phyloP scores from a whole-genome alignment of 306 rosid genomes.

The Neltuma alba region DNA sequence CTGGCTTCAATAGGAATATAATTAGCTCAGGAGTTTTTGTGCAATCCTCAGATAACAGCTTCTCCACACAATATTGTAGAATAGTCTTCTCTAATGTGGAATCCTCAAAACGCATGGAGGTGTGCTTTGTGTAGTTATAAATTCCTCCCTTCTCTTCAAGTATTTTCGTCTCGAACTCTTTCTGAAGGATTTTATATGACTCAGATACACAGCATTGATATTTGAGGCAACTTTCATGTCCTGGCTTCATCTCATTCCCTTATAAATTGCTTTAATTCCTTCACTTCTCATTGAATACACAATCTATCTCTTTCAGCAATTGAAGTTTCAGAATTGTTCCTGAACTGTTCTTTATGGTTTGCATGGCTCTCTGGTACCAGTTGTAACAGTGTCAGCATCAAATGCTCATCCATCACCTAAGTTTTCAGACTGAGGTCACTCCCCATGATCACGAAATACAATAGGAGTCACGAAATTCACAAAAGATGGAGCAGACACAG shows the following conservation, averaged over 20 bases:
- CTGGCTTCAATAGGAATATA: no score
- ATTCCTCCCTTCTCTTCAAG: background rate
- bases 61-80: no score
- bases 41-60: no score
- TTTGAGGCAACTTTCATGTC: background rate
- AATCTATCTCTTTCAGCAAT: background rate
- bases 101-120: no score
- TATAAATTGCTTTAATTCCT: background rate
- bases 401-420: background rate
- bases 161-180: no score
- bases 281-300: background rate
- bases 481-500: background rate
- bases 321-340: no score
- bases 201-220: background rate
- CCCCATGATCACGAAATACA: background rate
- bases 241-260: background rate
- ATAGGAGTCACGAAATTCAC: background rate
- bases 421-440: background rate
- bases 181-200: background rate
- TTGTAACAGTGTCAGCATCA: background rate
- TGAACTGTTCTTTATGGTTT: no score
- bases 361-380: background rate
- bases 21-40: background rate
- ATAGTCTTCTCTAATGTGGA: no score
- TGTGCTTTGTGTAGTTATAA: background rate